Evolutionary conservation across 495 filamentous ascomycete species (phyloP), one percentile per base, ranked within the genome.

Genomic region (Lophium mytilinum): DNA sequence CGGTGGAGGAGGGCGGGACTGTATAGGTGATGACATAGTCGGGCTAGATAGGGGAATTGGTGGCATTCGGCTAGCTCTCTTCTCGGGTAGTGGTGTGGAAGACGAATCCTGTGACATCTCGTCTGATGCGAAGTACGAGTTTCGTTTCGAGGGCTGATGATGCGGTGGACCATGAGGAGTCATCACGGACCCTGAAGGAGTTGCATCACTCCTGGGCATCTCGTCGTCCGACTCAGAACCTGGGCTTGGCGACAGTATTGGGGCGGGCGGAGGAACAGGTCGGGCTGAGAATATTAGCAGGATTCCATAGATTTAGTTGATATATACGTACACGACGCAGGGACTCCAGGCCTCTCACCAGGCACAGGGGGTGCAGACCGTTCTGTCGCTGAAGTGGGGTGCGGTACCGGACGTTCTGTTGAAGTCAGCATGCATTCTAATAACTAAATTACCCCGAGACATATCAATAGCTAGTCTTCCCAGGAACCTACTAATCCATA

Each of bases 161-260:
- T 61, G 54, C 1, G 58, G 53, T 24, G 68, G 66, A 34, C 65
- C 66, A 43, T 58, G 66, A n/a, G 68, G 68, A 7, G 56, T 61
- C 14, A 48, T 54, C 18, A 62, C 55, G 41, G 64, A 54, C 42
- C 51, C 45, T 24, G 58, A 59, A 35, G 54, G 43, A n/a, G 45
- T 41, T 5, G 57, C 40, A n/a, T 65, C 63, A 10, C 51, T 21
- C 9, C 35, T 15, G 35, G 59, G 45, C 71, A 95, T 74, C 66
- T 98, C 93, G 71, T 97, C 94, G 71, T 95, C 94, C 9, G 92
- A 96, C 66, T 85, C 89, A 7, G 91, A 94, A 24, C 91, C 92
- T 55, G 82, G 78, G 59, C 84, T 90, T 34, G 80, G 84, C 41
- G 88, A 88, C 49, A 75, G 72, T 45, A 78, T 69, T 52, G 72